Percentiles rank a stretch among this genome's conserved stretches.
Conservation (phyloP, 2,329 filamentous ascomycete genomes). For the Penicillium sclerotiorum region DNA sequence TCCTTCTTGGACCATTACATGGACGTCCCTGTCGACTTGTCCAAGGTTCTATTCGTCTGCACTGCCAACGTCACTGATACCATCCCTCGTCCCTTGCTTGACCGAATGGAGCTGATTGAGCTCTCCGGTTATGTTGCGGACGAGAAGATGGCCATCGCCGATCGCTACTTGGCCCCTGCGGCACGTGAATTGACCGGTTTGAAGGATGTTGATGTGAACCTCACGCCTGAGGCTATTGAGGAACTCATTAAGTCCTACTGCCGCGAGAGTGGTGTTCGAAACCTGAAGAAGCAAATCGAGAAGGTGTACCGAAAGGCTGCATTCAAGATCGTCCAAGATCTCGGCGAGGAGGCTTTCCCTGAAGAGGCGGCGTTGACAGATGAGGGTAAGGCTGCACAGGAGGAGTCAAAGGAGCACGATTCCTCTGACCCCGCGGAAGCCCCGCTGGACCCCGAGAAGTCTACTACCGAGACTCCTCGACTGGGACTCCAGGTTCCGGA, state of each 20-base stretch:
- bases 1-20: slow-evolving; percentile 99
- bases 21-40: slow-evolving; percentile 95
- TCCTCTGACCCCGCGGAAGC: slow-evolving; percentile 64
- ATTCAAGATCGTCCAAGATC: slow-evolving; percentile 92
- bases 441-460: slow-evolving; percentile 46
- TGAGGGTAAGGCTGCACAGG: slow-evolving; percentile 77
- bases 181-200: slow-evolving; percentile 94
- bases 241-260: slow-evolving; percentile 99
- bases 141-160: slow-evolving; percentile 98
- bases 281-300: slow-evolving; percentile 98
- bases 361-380: slow-evolving; percentile 82
- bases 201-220: slow-evolving; percentile 84
- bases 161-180: slow-evolving; percentile 86
- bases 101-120: slow-evolving; percentile 97
- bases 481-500: slow-evolving; percentile 82
- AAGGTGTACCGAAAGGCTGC: slow-evolving; percentile 98
- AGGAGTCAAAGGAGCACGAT: slow-evolving; percentile 64
- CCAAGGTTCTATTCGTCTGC: slow-evolving; percentile 97
- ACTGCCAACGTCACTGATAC: slow-evolving; percentile 99
- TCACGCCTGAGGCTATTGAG: slow-evolving; percentile 84
- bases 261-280: slow-evolving; percentile 93
- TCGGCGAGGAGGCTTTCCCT: slow-evolving; percentile 79
- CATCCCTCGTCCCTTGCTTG: slow-evolving; percentile 87
- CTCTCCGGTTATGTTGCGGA: slow-evolving; percentile 95
- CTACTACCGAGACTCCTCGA: slow-evolving; percentile 62